phyloP scores from a whole-genome alignment of 2,329 filamentous ascomycete species.

The Exophiala mesophila region DNA sequence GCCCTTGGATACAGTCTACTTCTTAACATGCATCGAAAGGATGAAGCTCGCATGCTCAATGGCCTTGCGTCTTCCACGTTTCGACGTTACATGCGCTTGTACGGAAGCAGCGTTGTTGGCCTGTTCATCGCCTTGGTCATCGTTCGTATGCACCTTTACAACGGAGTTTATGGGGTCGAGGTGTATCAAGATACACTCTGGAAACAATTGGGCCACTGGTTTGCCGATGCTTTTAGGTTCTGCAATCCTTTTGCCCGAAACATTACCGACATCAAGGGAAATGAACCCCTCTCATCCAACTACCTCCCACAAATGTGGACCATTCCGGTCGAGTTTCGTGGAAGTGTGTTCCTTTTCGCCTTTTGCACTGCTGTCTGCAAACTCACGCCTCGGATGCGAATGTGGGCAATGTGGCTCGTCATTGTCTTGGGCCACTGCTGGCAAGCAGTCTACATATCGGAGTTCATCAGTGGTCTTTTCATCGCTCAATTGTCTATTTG shows the following conservation, averaged over 20 bases:
- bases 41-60: conserved; percentile 30
- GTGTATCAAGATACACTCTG: conserved; percentile 5
- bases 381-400: neutral
- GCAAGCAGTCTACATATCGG: conserved; percentile 27
- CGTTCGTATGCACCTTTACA: conserved; percentile 39
- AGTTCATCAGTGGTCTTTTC: conserved; percentile 39
- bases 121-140: conserved; percentile 37
- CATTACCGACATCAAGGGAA: conserved; percentile 26
- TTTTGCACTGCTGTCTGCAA: conserved; percentile 6
- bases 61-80: conserved; percentile 40
- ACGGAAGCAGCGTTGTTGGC: conserved; percentile 38
- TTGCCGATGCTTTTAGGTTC: conserved; percentile 27
- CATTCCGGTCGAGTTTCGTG: conserved; percentile 42
- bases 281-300: conserved; percentile 27
- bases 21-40: conserved; percentile 34
- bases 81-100: conserved; percentile 40
- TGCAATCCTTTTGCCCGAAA: conserved; percentile 31
- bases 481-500: conserved; percentile 39
- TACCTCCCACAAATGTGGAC: conserved; percentile 46
- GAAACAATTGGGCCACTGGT: conserved; percentile 14
- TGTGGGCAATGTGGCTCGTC: conserved; percentile 4
- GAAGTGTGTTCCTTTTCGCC: conserved; percentile 41
- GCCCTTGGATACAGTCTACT: conserved; percentile 41
- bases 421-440: conserved; percentile 1
- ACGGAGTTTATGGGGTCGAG: neutral